Conservation (phyloP, 2,329 filamentous ascomycete species). For the Pseudogymnoascus pannorum region DNA sequence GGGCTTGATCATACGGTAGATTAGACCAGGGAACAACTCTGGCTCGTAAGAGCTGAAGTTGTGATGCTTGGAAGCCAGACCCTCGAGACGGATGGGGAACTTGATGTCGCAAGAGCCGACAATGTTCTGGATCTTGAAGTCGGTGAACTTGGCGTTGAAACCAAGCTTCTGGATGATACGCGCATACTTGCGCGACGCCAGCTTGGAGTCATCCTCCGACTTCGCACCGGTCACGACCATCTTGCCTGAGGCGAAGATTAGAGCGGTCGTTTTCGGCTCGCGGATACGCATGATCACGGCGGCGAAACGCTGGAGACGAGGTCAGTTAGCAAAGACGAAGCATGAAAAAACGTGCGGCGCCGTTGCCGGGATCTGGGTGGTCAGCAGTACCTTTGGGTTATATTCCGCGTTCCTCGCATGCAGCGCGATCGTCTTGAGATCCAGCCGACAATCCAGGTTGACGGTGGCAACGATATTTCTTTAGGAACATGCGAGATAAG, state of each 20-base stretch:
- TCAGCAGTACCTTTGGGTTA: conserved; percentile 77
- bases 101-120: conserved; percentile 99
- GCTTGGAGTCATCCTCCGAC: conserved; percentile 94
- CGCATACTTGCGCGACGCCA: conserved; percentile 94
- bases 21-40: conserved; percentile 96
- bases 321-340: conserved; percentile 32
- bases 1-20: conserved; percentile 99
- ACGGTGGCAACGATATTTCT: conserved; percentile 99
- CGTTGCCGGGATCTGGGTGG: conserved; percentile 32
- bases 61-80: conserved; percentile 92
- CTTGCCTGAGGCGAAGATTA: conserved; percentile 98
- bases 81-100: conserved; percentile 95
- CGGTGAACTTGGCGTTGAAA: conserved; percentile 98
- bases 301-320: conserved; percentile 71
- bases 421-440: conserved; percentile 97
- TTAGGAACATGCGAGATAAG: conserved; percentile 45
- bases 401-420: conserved; percentile 98
- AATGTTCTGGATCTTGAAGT: conserved; percentile 99
- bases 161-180: conserved; percentile 99
- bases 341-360: conserved; percentile 33
- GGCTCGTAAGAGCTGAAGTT: conserved; percentile 99
- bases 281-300: conserved; percentile 99
- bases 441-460: conserved; percentile 93
- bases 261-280: conserved; percentile 94
- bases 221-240: conserved; percentile 99